phyloP scores from a whole-genome alignment of 2,329 filamentous ascomycete species.

The Fusarium lateritium region DNA sequence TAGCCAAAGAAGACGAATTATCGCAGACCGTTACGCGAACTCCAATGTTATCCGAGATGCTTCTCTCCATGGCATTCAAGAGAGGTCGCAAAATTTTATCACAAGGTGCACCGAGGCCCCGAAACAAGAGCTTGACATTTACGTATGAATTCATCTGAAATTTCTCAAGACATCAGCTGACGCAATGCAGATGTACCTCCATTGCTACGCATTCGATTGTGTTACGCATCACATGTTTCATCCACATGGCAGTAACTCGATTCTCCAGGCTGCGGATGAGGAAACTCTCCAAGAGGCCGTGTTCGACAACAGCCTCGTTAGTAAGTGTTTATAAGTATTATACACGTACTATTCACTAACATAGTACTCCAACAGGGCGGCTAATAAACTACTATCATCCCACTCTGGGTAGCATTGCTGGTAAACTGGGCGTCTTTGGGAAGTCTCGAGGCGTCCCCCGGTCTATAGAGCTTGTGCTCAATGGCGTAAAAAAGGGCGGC shows the following conservation, averaged over 20 bases:
- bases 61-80: constrained; percentile 21
- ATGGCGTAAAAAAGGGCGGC: constrained; percentile 4
- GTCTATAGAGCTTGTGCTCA: constrained; percentile 13
- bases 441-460: constrained; percentile 25
- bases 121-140: constrained; percentile 29
- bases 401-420: constrained; percentile 1
- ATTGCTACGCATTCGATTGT: constrained; percentile 39
- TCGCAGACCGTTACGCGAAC: constrained; percentile 41
- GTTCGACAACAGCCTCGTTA: constrained; percentile 29
- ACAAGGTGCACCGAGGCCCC: constrained; percentile 13
- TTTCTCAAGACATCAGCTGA: neutral
- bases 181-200: constrained; percentile 13
- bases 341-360: neutral
- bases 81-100: constrained; percentile 33
- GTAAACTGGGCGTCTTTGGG: constrained; percentile 27
- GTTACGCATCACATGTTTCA: constrained; percentile 34
- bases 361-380: neutral
- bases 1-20: constrained; percentile 25
- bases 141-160: neutral
- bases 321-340: neutral
- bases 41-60: constrained; percentile 29
- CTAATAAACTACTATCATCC: constrained; percentile 28
- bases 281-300: constrained; percentile 30
- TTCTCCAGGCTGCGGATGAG: constrained; percentile 19
- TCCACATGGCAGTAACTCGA: constrained; percentile 32